Evolutionary conservation across 2,329 filamentous ascomycete genomes (phyloP), one percentile per base, ranked within the genome.

Genomic region (Colletotrichum theobromicola): DNA sequence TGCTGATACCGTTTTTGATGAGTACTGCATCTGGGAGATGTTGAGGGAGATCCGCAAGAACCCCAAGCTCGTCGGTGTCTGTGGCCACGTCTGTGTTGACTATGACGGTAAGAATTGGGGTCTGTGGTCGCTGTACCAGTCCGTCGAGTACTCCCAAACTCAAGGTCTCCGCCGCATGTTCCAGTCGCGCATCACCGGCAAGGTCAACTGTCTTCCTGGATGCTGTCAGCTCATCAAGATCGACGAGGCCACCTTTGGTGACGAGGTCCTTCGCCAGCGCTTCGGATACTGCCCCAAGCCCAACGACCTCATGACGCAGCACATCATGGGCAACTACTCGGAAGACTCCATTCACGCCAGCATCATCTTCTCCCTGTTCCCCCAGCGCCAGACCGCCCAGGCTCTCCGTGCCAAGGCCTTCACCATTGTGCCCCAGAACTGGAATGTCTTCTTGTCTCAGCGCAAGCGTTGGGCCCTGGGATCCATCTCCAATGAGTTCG

Each of bases 171-270:
- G 86, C 2, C 84, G 87, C 12, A 85, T 88, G 79, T 87, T 88
- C 76, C 87, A 89, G 77, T 87, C 86, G 10, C 82, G 86, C 42
- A 83, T 87, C 60, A 88, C 87, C 0, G 85, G 87, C 71, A 88
- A 88, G 68, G 87, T 88, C 61, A 87, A 87, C 46, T 88, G 86
- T 75, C 82, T 87, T 3, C 86, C 87, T 0, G 87, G 87, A 7
- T 88, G 87, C 62, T 89, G 87, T 72, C 87, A 89, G 77, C 82
- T 89, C 18, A 86, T 89, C 65, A 86, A 85, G 15, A 84, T 89
- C 15, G 86, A 87, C 65, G 87, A 88, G 75, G 84, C 86, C 13
- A 88, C 87, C 0, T 88, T 87, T 77, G 86, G 86, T 3, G 86
- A 88, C 74, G 80, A 81, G 18, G 84, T 88, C 6, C 85, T 88